These are phyloP conservation scores for Naumovozyma dairenensis DNA, from an alignment of 805 yeast genomes.

Conservation along the genomic window DNA sequence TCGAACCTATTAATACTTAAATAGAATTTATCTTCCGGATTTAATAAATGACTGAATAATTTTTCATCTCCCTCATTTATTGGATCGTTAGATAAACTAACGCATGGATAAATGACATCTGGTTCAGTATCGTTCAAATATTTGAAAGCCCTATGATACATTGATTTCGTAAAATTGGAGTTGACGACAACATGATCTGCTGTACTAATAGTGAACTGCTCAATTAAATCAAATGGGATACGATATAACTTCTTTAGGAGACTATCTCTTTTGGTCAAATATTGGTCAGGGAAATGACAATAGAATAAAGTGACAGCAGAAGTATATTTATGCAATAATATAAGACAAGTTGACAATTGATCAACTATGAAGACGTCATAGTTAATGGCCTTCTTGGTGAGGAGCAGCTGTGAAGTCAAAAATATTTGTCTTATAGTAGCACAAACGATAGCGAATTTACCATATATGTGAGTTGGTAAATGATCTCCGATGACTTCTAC, in stretches of 20 bases:
- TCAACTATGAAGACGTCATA: conserved; percentile 78
- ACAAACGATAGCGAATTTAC: conserved; percentile 67
- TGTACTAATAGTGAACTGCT: conserved; percentile 65
- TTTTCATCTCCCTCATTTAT: conserved; percentile 10
- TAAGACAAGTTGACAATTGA: conserved; percentile 74
- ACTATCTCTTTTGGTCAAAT: conserved; percentile 52
- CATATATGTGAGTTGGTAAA: conserved; percentile 60
- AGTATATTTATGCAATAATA: conserved; percentile 45
- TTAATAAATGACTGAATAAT: conserved; percentile 12
- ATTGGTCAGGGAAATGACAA: conserved; percentile 93
- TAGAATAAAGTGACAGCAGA: conserved; percentile 57
- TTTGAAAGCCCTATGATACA: conserved; percentile 58
- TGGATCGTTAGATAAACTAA: conserved; percentile 36
- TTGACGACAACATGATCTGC: conserved; percentile 83
- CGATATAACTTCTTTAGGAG: conserved; percentile 57
- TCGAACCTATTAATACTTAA: conserved; percentile 86
- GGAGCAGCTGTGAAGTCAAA: conserved; percentile 40
- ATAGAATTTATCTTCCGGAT: conserved; percentile 31
- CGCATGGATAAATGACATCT: conserved; percentile 49
- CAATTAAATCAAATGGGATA: conserved; percentile 72
- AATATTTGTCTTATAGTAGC: conserved; percentile 78
- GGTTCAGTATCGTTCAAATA: conserved; percentile 20
- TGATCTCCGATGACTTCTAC: conserved; percentile 76
- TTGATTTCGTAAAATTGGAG: conserved; percentile 67
- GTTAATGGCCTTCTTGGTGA: conserved; percentile 35